Percentiles rank a stretch among this genome's conserved stretches.
These are phyloP conservation scores for Lactuca sativa DNA, from an alignment of 129 eudicot species.

Conservation along the genomic window DNA sequence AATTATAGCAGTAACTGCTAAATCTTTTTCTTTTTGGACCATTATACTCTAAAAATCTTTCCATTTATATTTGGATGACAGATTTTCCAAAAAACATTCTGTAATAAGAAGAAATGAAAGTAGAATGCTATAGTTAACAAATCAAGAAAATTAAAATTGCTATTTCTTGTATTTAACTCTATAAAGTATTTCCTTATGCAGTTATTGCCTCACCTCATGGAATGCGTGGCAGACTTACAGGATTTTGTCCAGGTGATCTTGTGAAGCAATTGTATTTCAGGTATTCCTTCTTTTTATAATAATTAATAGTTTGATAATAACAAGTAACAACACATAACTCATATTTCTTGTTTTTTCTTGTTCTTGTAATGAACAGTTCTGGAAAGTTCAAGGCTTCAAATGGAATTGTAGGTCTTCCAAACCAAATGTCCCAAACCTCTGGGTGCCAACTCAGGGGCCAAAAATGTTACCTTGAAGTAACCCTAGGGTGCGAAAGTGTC, in stretches of 20 bases:
- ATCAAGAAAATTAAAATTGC: background rate
- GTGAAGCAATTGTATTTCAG: conserved; percentile 92
- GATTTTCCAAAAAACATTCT: too few relatives aligned
- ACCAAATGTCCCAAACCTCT: conserved; percentile 62
- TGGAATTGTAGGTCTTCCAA: conserved; percentile 70
- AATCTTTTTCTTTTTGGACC: too few relatives aligned
- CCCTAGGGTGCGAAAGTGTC: conserved; percentile 59
- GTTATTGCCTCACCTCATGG: conserved; percentile 95
- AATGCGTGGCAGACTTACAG: conserved; percentile 87
- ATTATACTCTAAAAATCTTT: too few relatives aligned
- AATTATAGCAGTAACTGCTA: too few relatives aligned
- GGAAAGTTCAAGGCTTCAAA: conserved; percentile 63
- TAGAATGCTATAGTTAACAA: conserved; percentile 5
- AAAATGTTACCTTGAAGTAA: conserved; percentile 83
- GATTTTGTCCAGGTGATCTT: conserved; percentile 91
- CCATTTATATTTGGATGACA: too few relatives aligned
- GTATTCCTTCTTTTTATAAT: conserved; percentile 33
- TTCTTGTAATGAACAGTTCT: conserved; percentile 52
- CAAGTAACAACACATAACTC: background rate
- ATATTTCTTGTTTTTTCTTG: conserved; percentile 12
- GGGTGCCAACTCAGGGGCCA: conserved; percentile 74
- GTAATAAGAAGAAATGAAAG: too few relatives aligned
- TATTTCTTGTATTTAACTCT: background rate
- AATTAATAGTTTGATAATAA: background rate
- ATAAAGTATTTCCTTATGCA: conserved; percentile 35